Base-by-base conservation (phyloP, 441 rosid genomes). In the Populus hybrid region DNA sequence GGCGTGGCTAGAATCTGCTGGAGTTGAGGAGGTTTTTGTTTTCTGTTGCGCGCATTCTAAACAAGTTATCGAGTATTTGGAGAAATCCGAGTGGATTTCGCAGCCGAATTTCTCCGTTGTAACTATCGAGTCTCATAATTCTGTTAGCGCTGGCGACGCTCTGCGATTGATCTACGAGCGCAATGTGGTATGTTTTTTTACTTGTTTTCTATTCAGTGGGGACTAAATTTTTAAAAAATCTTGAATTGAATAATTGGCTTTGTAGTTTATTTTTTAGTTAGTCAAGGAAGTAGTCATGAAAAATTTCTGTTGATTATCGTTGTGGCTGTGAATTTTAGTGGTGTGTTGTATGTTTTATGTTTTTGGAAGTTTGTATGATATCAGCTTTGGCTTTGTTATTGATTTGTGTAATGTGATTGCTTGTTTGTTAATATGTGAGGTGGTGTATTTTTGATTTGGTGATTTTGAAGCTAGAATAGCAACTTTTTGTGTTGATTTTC, bases 121-220 rank as follows among this genome's bases (percentile, higher is more conserved):
- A 30, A 30, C 32, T 30, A 30, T 30, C 32, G 32, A 30, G 32
- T 30, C 32, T 30, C 32, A 30, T 30, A 30, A 30, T 30, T 30
- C 32, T 30, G 32, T 30, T 30, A 30, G 32, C 32, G 32, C 32
- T 30, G 32, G 32, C 32, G 32, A 30, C 32, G 32, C 32, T 30
- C 32, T 30, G 4, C 32, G 32, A 30, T 30, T 30, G 32, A 30
- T 30, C 32, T 30, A 30, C 32, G 32, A 30, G 32, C 32, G 32
- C 32, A 30, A 30, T 30, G 97, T 94, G 87, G 97, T 91, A 82
- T 34, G 84, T 32, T 40, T 70, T 4, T 50, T 36, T 30, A 72
- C 65, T 32, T 6, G 10, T 4, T 66, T 67, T 8, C 18, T 20
- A 6, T 66, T 66, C 20, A 66, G 34, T 65, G 32, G 32, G 14